Percentiles rank a stretch among this genome's conserved stretches.
Evolutionary conservation across 2,329 filamentous ascomycete species (phyloP).

Genomic region (Aspergillus sp.): DNA sequence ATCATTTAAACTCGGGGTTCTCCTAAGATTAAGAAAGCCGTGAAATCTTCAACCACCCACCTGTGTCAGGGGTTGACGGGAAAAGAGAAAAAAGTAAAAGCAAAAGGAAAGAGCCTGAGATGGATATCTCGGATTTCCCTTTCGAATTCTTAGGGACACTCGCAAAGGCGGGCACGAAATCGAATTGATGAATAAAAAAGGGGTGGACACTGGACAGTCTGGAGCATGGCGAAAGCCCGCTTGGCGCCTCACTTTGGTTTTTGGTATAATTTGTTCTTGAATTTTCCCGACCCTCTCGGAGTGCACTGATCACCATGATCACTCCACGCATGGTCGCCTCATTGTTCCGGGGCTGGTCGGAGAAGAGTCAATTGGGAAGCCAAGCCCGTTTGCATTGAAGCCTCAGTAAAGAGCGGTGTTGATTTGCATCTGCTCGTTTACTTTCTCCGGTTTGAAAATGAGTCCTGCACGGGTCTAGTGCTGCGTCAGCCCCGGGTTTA

Average conservation of each 20-base stretch:
- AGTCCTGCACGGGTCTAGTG: neutral
- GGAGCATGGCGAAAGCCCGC: slow-evolving; percentile 7
- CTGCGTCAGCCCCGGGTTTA: no score
- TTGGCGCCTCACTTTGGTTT: slow-evolving; percentile 22
- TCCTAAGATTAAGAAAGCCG: neutral
- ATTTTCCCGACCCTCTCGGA: neutral
- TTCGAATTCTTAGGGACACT: neutral
- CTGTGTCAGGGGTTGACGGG: neutral
- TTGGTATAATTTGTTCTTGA: no score
- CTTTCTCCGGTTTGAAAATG: neutral
- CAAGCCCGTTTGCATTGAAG: slow-evolving; percentile 11
- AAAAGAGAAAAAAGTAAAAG: neutral
- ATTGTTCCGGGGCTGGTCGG: slow-evolving; percentile 17
- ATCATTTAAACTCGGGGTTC: slow-evolving; percentile 10
- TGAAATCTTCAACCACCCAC: neutral
- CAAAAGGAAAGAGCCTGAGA: neutral
- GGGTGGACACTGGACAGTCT: slow-evolving; percentile 5
- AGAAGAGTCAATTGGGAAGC: slow-evolving; percentile 11
- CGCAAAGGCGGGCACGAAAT: no score
- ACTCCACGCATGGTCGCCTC: slow-evolving; percentile 20
- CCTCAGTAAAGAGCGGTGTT: slow-evolving; percentile 13
- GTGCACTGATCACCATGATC: slow-evolving; percentile 12
- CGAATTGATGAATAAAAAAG: slow-evolving; percentile 5
- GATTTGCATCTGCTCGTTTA: neutral
- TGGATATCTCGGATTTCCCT: neutral